Evolutionary conservation across 805 yeast genomes (phyloP).

Genomic region (Yarrowia keelungensis): DNA sequence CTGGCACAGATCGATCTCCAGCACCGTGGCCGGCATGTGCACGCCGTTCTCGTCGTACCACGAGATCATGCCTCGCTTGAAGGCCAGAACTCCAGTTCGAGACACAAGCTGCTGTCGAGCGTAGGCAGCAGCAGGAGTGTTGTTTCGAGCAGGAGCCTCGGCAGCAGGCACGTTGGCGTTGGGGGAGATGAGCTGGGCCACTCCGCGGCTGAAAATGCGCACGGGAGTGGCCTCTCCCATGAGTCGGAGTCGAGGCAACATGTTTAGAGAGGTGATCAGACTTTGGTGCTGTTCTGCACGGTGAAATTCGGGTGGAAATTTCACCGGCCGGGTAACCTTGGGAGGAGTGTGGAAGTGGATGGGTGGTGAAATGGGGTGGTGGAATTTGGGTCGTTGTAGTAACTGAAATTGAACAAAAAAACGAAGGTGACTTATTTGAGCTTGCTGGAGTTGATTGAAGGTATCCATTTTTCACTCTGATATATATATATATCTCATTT

Average conservation of each 20-base stretch:
- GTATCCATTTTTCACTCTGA: no score
- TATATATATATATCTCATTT: no score
- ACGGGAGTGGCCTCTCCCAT: conserved; percentile 24
- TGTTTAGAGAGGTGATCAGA: neutral
- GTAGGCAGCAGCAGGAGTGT: conserved; percentile 73
- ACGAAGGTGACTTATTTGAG: neutral
- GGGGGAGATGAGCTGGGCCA: conserved; percentile 49
- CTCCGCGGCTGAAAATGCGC: conserved; percentile 39
- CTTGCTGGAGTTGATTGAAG: no score
- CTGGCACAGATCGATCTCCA: conserved; percentile 88
- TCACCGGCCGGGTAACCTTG: no score
- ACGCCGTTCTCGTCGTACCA: conserved; percentile 72
- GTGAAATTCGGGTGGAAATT: neutral
- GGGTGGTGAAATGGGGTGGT: neutral
- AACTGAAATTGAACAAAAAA: neutral
- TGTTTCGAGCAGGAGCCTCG: conserved; percentile 61
- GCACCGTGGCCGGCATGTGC: conserved; percentile 81
- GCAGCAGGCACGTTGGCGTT: conserved; percentile 50
- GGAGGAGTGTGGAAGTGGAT: no score
- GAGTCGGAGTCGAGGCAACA: conserved; percentile 32
- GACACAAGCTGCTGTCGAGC: conserved; percentile 71
- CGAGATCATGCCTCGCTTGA: conserved; percentile 89
- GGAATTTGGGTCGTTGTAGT: neutral
- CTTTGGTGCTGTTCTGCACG: neutral
- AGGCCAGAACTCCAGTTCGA: conserved; percentile 85